Conservation (phyloP, 2,329 filamentous ascomycete genomes). For the Cytospora leucostoma region DNA sequence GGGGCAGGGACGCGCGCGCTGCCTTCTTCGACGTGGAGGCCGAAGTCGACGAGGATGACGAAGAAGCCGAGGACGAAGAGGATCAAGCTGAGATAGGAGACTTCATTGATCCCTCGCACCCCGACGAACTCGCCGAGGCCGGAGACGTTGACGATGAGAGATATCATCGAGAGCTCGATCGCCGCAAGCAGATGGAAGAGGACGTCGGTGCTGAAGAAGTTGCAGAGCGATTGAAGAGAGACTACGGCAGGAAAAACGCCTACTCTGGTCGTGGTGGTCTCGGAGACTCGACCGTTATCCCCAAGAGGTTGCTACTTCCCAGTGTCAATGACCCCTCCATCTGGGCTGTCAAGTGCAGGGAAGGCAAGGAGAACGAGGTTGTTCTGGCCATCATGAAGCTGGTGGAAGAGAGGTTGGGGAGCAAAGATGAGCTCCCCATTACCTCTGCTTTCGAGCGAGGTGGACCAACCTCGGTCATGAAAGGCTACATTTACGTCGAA, state of each 20-base stretch:
- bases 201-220: slow-evolving; percentile 93
- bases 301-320: slow-evolving; percentile 83
- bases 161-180: slow-evolving; percentile 90
- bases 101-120: slow-evolving; percentile 86
- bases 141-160: slow-evolving; percentile 85
- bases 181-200: slow-evolving; percentile 81
- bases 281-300: slow-evolving; percentile 74
- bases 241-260: slow-evolving; percentile 76
- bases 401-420: slow-evolving; percentile 75
- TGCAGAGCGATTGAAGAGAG: slow-evolving; percentile 80
- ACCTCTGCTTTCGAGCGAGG: slow-evolving; percentile 91
- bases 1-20: slow-evolving; percentile 64
- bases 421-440: slow-evolving; percentile 79
- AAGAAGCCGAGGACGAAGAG: slow-evolving; percentile 84
- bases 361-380: slow-evolving; percentile 92
- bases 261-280: slow-evolving; percentile 47
- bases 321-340: slow-evolving; percentile 95
- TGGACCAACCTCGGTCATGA: slow-evolving; percentile 75
- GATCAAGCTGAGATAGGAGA: slow-evolving; percentile 81
- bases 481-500: slow-evolving; percentile 94
- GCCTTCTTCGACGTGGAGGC: slow-evolving; percentile 97
- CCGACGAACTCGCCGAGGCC: slow-evolving; percentile 81
- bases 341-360: slow-evolving; percentile 90
- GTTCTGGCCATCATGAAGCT: slow-evolving; percentile 86
- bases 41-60: slow-evolving; percentile 94